Evolutionary conservation across 441 rosid genomes (phyloP), one percentile per base, ranked within the genome.

Genomic region (Eutrema salsugineum): DNA sequence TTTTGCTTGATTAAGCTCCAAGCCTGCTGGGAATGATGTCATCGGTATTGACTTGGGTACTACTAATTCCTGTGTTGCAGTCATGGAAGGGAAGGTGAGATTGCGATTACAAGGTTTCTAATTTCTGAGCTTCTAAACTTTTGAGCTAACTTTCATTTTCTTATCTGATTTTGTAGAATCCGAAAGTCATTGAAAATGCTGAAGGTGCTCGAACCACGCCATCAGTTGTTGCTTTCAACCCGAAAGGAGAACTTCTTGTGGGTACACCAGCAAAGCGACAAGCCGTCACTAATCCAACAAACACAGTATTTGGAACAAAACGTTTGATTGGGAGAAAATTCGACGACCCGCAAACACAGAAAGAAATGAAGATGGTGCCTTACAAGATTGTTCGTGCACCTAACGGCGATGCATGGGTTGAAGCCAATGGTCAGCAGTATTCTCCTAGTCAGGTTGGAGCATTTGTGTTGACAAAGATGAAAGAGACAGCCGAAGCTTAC

Each of bases 1-100:
- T 33, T 57, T 11, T 19, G 1, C 27, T 24, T 12, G 2, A 7
- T 68, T 39, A 65, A 95, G 99, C 66, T 85, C 99, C 15, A 95
- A 89, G 72, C 89, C 98, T 24, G 88, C 85, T 16, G 99, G 94
- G 1, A 86, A 72, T 56, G 99, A 95, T 66, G 91, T 95, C 50
- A 88, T 95, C 17, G 99, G 99, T 76, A 89, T 95, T 59, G 98
- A 95, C 70, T 78, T 95, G 86, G 99, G 99, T 43, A 95, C 99
- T 0, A 94, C 99, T 20, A 94, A 94, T 71, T 94, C 99, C 0
- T 94, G 99, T 70, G 99, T 94, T 72, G 88, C 96, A 5, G 88
- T 92, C 63, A 94, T 92, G 99, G 99, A 94, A 61, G 99, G 99
- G 20, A 94, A 92, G 84, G 99, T 92, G 56, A 78, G 78, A 3